A percentile compares a stretch with the other conserved stretches of the same genome.
These are phyloP conservation scores for Wickerhamomyces kurtzmanii DNA, from an alignment of 805 yeast species.

Conservation along the genomic window DNA sequence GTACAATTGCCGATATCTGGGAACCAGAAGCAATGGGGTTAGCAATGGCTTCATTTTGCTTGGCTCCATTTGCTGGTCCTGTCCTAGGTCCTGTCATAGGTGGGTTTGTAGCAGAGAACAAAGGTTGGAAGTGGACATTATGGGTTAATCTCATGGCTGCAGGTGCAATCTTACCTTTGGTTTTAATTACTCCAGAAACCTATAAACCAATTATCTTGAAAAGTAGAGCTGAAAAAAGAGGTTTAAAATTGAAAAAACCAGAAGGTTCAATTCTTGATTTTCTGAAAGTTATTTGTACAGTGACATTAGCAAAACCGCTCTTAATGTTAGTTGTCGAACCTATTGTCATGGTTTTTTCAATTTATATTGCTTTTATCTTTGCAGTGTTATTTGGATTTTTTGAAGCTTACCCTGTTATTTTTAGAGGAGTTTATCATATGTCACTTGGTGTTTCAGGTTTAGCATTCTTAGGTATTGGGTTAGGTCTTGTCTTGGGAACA, in stretches of 20 bases:
- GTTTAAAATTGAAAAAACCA: constrained; percentile 33
- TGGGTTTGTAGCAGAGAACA: constrained; percentile 49
- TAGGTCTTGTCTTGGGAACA: constrained; percentile 55
- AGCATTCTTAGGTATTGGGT: constrained; percentile 62
- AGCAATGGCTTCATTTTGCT: constrained; percentile 72
- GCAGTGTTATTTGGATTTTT: constrained; percentile 75
- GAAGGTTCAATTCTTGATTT: constrained; percentile 24
- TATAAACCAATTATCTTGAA: constrained; percentile 59
- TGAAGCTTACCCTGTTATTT: constrained; percentile 71
- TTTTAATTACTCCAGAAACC: constrained; percentile 51
- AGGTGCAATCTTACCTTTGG: constrained; percentile 37
- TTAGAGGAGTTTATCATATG: constrained; percentile 56
- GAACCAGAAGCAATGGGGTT: constrained; percentile 51
- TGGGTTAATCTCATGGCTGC: constrained; percentile 69
- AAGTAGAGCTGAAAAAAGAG: constrained; percentile 51
- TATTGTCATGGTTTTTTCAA: constrained; percentile 58
- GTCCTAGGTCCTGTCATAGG: constrained; percentile 70
- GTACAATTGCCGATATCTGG: constrained; percentile 76
- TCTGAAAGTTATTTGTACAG: constrained; percentile 33
- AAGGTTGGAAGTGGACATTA: constrained; percentile 64
- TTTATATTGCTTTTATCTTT: constrained; percentile 66
- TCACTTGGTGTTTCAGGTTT: constrained; percentile 52
- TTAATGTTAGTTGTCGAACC: constrained; percentile 69
- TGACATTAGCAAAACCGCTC: constrained; percentile 51
- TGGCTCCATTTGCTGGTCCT: constrained; percentile 78